Evolutionary conservation across 345 rosid genomes (phyloP).

Genomic region (Eucalyptus guilfoylei): DNA sequence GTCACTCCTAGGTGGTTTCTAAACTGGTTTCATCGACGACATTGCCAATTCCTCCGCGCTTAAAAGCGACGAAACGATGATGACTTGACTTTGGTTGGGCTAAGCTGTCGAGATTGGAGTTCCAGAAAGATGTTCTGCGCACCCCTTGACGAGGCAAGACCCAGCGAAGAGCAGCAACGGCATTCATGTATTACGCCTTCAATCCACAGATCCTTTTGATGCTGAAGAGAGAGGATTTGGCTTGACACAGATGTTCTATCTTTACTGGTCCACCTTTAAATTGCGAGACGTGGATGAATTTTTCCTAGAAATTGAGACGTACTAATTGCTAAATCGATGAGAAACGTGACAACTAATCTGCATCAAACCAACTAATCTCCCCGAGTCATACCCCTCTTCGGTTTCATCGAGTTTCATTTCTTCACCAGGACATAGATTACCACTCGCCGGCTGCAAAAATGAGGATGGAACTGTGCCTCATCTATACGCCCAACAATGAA

Average conservation of each 20-base stretch:
- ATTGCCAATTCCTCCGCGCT: neutral
- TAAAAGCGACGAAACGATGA: neutral
- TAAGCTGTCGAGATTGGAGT: neutral
- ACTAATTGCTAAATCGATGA: neutral
- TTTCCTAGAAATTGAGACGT: neutral
- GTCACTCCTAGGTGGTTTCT: neutral
- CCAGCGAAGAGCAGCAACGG: neutral
- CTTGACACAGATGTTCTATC: neutral
- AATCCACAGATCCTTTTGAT: neutral
- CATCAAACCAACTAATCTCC: neutral
- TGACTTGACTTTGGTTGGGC: neutral
- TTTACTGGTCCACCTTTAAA: neutral
- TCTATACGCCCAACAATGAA: conserved; percentile 64
- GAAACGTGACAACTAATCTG: neutral
- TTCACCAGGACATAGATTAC: conserved; percentile 65
- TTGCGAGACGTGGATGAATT: neutral
- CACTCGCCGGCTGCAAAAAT: conserved; percentile 11
- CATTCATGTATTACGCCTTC: neutral
- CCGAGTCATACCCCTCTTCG: neutral
- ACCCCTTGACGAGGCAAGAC: neutral
- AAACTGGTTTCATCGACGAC: neutral
- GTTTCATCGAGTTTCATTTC: conserved; percentile 9
- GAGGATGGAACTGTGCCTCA: conserved; percentile 57
- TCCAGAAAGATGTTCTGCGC: neutral
- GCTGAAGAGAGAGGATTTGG: neutral